Conservation (phyloP, 371 early-diverging fungal genomes). For the Neoconidiobolus thromboides region DNA sequence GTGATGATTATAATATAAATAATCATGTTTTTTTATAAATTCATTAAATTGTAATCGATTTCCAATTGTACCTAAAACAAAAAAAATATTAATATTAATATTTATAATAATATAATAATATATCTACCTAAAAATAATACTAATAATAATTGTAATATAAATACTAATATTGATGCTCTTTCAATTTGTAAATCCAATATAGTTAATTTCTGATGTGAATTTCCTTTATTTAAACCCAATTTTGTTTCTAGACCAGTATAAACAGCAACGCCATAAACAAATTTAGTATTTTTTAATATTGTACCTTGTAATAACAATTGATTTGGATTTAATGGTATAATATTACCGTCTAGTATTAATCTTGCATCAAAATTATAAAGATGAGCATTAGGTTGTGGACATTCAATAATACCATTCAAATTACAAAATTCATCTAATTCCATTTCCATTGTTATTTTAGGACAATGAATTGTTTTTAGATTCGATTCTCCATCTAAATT, state of each 20-base stretch:
- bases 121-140: constrained; percentile 19
- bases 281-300: constrained; percentile 55
- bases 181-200: constrained; percentile 38
- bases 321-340: constrained; percentile 1
- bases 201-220: constrained; percentile 41
- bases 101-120: too few species aligned
- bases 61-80: constrained; percentile 15
- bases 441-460: constrained; percentile 22
- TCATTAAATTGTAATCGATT: constrained; percentile 5
- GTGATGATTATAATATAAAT: constrained; percentile 6
- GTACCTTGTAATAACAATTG: constrained; percentile 49
- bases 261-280: constrained; percentile 50
- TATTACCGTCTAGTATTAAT: constrained; percentile 17
- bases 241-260: constrained; percentile 71
- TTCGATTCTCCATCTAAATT: constrained; percentile 74
- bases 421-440: constrained; percentile 25
- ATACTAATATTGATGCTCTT: constrained; percentile 42
- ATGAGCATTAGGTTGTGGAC: constrained; percentile 28
- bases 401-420: constrained; percentile 16
- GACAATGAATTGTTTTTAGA: constrained; percentile 44
- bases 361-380: constrained; percentile 45
- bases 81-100: constrained; percentile 1
- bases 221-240: constrained; percentile 51
- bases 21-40: constrained; percentile 10
- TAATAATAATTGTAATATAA: constrained; percentile 26